A percentile compares a stretch with the other conserved stretches of the same genome.
These are phyloP conservation scores for Alloascoidea hylecoeti DNA, from an alignment of 805 yeast species.

Conservation along the genomic window DNA sequence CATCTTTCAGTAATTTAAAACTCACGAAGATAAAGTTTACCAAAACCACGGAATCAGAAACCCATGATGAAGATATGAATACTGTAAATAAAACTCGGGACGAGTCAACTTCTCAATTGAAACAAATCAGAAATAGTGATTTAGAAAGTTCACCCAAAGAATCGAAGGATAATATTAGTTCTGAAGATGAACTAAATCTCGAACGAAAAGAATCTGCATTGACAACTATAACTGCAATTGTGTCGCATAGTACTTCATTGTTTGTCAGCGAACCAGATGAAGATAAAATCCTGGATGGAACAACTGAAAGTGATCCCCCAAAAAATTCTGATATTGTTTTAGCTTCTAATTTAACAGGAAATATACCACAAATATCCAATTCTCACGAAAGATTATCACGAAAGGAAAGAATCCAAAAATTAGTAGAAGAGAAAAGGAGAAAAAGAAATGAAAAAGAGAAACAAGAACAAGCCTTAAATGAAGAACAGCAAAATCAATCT, in stretches of 20 bases:
- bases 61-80: not conserved
- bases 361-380: not conserved
- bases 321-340: not conserved
- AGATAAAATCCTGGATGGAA: too few relatives aligned
- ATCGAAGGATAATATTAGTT: not conserved
- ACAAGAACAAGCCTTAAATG: not conserved
- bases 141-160: too few relatives aligned
- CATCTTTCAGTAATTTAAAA: not conserved
- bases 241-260: not conserved
- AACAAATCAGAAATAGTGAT: not conserved
- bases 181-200: not conserved
- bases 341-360: not conserved
- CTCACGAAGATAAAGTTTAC: not conserved
- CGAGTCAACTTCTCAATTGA: not conserved
- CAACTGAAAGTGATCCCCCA: conserved; percentile 1
- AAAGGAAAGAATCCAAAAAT: not conserved
- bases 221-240: too few relatives aligned
- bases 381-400: not conserved
- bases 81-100: not conserved
- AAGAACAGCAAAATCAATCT: not conserved
- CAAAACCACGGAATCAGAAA: not conserved
- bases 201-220: not conserved
- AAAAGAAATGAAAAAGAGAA: not conserved
- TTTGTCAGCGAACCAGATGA: too few relatives aligned
- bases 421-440: not conserved